These are phyloP conservation scores for Ambrosiella cleistominuta DNA, from an alignment of 2,329 filamentous ascomycete species.

Conservation along the genomic window DNA sequence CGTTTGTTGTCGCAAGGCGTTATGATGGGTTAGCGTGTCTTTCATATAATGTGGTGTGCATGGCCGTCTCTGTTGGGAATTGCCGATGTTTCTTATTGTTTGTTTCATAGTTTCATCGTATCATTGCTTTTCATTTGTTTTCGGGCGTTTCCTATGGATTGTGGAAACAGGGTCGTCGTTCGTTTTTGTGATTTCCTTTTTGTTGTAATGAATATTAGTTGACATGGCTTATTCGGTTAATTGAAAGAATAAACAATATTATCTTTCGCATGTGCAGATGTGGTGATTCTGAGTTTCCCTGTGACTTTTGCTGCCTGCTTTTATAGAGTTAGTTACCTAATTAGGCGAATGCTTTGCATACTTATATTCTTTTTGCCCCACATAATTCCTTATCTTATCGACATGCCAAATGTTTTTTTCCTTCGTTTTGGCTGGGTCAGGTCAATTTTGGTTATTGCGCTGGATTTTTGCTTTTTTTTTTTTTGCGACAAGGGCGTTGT, in stretches of 20 bases:
- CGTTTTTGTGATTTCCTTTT: constrained; percentile 1
- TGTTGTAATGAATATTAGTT: neutral
- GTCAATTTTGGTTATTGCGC: too few relatives aligned
- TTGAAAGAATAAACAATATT: neutral
- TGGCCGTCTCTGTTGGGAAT: constrained; percentile 1
- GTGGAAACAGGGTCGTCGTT: neutral
- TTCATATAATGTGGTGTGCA: neutral
- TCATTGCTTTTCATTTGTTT: neutral
- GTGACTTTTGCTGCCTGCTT: too few relatives aligned
- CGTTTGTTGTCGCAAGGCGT: neutral
- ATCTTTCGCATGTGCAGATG: neutral
- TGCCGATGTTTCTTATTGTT: neutral
- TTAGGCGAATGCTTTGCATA: too few relatives aligned
- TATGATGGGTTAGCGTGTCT: neutral
- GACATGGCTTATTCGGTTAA: neutral
- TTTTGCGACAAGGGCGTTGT: too few relatives aligned
- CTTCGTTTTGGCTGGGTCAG: too few relatives aligned
- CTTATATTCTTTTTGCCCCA: too few relatives aligned
- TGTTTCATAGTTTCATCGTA: neutral
- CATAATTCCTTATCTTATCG: too few relatives aligned
- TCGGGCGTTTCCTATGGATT: neutral
- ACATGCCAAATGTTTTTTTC: too few relatives aligned
- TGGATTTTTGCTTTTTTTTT: too few relatives aligned
- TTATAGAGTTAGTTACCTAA: too few relatives aligned
- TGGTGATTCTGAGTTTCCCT: too few relatives aligned